phyloP scores from a whole-genome alignment of 2,329 filamentous ascomycete species.

The Cyanodermella asteris region DNA sequence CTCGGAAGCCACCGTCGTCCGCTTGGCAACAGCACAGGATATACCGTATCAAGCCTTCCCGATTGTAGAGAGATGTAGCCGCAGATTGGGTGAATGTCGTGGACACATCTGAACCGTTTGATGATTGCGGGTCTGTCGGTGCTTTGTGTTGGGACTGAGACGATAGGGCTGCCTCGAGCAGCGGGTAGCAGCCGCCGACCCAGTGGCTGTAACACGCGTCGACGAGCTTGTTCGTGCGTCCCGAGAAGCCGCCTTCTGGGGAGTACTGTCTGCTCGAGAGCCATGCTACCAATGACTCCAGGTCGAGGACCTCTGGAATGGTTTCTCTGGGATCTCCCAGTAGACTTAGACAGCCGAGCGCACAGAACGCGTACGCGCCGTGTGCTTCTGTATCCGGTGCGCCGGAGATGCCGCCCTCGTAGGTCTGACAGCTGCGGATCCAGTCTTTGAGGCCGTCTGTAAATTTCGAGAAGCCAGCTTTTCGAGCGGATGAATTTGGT shows the following conservation, averaged over 20 bases:
- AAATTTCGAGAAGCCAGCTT: constrained; percentile 41
- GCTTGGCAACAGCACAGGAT: constrained; percentile 72
- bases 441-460: constrained; percentile 36
- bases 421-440: constrained; percentile 43
- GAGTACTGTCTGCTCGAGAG: constrained; percentile 72
- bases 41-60: constrained; percentile 69
- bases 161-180: constrained; percentile 60
- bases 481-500: constrained; percentile 44
- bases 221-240: constrained; percentile 90
- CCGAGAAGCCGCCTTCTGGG: constrained; percentile 81
- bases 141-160: constrained; percentile 14
- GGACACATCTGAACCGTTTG: constrained; percentile 11
- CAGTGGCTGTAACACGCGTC: constrained; percentile 98
- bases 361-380: constrained; percentile 91
- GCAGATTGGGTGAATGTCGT: constrained; percentile 1
- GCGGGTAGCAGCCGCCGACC: constrained; percentile 85
- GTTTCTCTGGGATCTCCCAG: constrained; percentile 56
- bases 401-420: constrained; percentile 78
- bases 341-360: constrained; percentile 69
- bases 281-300: constrained; percentile 63
- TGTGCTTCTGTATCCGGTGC: constrained; percentile 79
- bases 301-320: constrained; percentile 56
- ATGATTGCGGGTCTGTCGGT: constrained; percentile 10
- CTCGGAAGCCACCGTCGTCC: constrained; percentile 55
- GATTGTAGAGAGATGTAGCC: constrained; percentile 40